These are phyloP conservation scores for Syzygium malaccense DNA, from an alignment of 441 rosid species.

Conservation along the genomic window DNA sequence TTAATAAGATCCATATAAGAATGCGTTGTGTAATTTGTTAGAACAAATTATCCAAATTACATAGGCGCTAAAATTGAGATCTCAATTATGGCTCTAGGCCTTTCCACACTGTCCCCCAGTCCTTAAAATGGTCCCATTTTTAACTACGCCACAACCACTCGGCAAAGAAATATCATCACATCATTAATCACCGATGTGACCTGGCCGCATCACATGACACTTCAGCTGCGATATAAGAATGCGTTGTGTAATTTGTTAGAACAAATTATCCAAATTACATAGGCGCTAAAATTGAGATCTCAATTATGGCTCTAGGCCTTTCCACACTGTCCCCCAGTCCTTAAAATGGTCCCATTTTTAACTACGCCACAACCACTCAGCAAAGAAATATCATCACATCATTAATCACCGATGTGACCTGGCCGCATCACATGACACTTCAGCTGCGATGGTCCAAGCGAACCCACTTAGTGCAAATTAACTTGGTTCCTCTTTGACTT, in stretches of 20 bases:
- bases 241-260: not conserved
- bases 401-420: not conserved
- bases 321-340: fast-evolving
- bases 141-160: not conserved
- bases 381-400: not conserved
- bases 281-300: not conserved
- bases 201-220: not conserved
- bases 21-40: not conserved
- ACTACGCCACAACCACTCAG: not conserved
- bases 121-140: not conserved
- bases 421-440: not conserved
- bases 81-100: not conserved
- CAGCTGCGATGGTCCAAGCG: fast-evolving
- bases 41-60: not conserved
- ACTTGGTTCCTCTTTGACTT: fast-evolving
- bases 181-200: not conserved
- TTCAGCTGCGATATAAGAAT: not conserved
- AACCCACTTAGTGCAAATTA: not conserved
- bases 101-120: not conserved
- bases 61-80: not conserved
- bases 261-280: not conserved
- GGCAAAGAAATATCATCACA: not conserved
- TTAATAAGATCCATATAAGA: not conserved
- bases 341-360: not conserved
- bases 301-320: not conserved